Conservation (phyloP, 2,329 filamentous ascomycete genomes). For the Lecanicillium sp. region DNA sequence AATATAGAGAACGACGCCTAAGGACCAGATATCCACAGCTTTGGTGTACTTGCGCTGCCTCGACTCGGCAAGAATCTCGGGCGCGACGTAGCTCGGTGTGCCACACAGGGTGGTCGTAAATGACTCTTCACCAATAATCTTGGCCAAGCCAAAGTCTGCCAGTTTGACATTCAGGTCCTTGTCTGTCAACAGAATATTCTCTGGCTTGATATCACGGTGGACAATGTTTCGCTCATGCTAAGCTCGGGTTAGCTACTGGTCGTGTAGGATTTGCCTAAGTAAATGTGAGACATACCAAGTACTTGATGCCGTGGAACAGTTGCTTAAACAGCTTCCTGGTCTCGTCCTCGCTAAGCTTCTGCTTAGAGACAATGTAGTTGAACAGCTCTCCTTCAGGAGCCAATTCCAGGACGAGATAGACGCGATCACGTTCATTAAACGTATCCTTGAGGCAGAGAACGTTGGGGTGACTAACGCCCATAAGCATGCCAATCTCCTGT, state of each 20-base stretch:
- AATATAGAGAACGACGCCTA: slow-evolving; percentile 97
- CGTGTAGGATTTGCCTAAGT: not conserved
- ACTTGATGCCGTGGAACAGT: slow-evolving; percentile 89
- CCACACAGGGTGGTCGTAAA: slow-evolving; percentile 95
- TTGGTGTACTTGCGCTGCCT: slow-evolving; percentile 84
- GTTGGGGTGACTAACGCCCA: slow-evolving; percentile 94
- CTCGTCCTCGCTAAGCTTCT: slow-evolving; percentile 78
- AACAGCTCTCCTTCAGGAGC: slow-evolving; percentile 92
- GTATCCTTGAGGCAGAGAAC: slow-evolving; percentile 90
- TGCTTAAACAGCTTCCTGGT: slow-evolving; percentile 82
- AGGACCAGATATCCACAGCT: slow-evolving; percentile 91
- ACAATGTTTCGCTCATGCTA: slow-evolving; percentile 97
- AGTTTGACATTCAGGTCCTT: slow-evolving; percentile 82
- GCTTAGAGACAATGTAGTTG: slow-evolving; percentile 86
- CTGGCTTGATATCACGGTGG: slow-evolving; percentile 94
- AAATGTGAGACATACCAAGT: slow-evolving; percentile 58
- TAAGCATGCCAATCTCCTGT: slow-evolving; percentile 92
- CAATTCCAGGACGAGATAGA: slow-evolving; percentile 86
- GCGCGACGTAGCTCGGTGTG: slow-evolving; percentile 95
- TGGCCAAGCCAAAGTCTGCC: slow-evolving; percentile 92
- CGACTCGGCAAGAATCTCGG: slow-evolving; percentile 81
- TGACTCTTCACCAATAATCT: slow-evolving; percentile 97
- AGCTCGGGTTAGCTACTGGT: slow-evolving; percentile 4
- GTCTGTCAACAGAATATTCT: slow-evolving; percentile 87
- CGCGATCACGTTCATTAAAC: slow-evolving; percentile 82